Conservation (phyloP, 768 basidiomycete species). For the Lentinus brumalis region DNA sequence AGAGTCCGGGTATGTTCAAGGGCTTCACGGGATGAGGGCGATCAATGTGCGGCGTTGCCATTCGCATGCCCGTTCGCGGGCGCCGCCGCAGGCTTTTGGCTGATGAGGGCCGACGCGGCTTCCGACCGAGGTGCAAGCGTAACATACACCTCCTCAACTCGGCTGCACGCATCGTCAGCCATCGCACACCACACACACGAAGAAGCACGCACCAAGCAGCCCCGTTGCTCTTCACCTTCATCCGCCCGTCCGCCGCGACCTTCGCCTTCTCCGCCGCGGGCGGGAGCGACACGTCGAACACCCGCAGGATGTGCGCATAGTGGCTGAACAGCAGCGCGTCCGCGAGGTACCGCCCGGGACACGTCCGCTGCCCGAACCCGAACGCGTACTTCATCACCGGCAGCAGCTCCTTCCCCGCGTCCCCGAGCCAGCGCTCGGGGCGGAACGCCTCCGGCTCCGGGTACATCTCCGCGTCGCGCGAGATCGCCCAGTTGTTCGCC, state of each 20-base stretch:
- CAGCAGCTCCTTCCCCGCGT: slow-evolving; percentile 1
- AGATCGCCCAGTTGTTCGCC: slow-evolving; percentile 37
- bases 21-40: background rate
- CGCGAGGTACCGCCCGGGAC: slow-evolving; percentile 23
- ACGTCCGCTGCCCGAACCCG: slow-evolving; percentile 24
- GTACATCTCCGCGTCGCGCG: slow-evolving; percentile 31
- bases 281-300: slow-evolving; percentile 25
- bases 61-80: background rate
- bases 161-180: background rate
- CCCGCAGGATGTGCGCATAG: slow-evolving; percentile 26
- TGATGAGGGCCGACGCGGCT: slow-evolving; percentile 1
- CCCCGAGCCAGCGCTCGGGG: slow-evolving; percentile 30
- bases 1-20: too few species aligned
- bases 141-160: slow-evolving; percentile 16
- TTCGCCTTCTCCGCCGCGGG: background rate
- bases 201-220: background rate
- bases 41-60: background rate
- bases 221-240: slow-evolving; percentile 18
- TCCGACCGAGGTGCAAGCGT: slow-evolving; percentile 7
- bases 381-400: slow-evolving; percentile 20
- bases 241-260: slow-evolving; percentile 11
- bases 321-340: slow-evolving; percentile 27
- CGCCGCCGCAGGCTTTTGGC: background rate
- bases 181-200: too few species aligned
- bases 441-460: slow-evolving; percentile 32